Conservation (phyloP, 495 filamentous ascomycete genomes). For the Patellaria atrata region DNA sequence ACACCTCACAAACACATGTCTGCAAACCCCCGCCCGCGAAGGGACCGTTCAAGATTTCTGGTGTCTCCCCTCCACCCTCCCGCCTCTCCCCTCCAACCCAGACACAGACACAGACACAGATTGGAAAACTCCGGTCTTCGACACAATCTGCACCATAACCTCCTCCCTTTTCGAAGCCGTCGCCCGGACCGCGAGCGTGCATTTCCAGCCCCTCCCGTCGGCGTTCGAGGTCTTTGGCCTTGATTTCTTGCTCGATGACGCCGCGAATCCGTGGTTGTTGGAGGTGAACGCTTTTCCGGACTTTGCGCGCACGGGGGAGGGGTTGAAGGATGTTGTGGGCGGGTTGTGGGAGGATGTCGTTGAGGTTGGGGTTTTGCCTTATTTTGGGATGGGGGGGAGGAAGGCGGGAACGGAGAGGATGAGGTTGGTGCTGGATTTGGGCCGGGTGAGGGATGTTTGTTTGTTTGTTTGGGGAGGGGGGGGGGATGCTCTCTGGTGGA, state of each 20-base stretch:
- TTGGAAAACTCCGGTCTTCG: conserved; percentile 48
- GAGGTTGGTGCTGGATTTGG: conserved; percentile 43
- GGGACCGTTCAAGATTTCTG: conserved; percentile 57
- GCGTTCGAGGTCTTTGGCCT: conserved; percentile 87
- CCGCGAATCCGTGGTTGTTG: conserved; percentile 51
- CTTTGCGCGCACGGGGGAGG: conserved; percentile 76
- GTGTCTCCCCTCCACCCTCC: conserved; percentile 34
- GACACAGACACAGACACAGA: conserved; percentile 6
- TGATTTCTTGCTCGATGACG: conserved; percentile 57
- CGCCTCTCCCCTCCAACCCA: background rate
- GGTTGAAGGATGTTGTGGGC: conserved; percentile 51
- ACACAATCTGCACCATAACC: conserved; percentile 58
- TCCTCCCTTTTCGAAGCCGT: conserved; percentile 74
- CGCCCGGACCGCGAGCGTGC: conserved; percentile 60
- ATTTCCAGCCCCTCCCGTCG: conserved; percentile 79
- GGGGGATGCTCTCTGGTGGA: too few species aligned
- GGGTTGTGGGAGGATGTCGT: conserved; percentile 66
- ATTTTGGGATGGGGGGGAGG: conserved; percentile 35
- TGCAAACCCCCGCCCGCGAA: conserved; percentile 49
- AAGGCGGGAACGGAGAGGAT: conserved; percentile 27
- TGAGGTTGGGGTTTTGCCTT: conserved; percentile 45
- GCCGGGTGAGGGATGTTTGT: too few species aligned
- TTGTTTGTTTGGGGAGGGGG: too few species aligned
- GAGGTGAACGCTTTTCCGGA: conserved; percentile 98
- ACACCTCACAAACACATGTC: conserved; percentile 88